Base-by-base conservation (phyloP, 768 basidiomycete species). In the Lactarius indigo region DNA sequence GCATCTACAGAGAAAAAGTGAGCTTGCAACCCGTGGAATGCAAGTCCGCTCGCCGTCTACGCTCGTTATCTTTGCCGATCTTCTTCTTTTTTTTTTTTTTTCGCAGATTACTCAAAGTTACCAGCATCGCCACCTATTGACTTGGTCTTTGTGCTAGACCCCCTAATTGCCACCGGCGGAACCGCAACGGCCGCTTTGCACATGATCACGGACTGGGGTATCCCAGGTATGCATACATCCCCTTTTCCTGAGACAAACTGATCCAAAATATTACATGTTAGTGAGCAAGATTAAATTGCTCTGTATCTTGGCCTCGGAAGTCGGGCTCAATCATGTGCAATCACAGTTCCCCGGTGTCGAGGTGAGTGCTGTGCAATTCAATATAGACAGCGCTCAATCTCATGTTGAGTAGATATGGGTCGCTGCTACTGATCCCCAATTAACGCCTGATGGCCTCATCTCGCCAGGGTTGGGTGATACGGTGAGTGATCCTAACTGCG, bases 401-500 rank as follows among this genome's bases (percentile, higher is more conserved):
- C 62, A 44, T 35, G 50, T 26, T 7, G 50, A 23, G 28, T 68
- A 96, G 94, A 88, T 96, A 50, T 96, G 91, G 90, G 88, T 86
- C 47, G 92, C 91, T 23, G 91, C 87, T 1, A 84, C 96, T 13
- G 95, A 97, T 73, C 77, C 87, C 7, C 74, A 81, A 0, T 75
- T 98, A 68, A 95, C 92, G 0, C 54, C 69, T 0, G 83, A 91
- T 20, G 96, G 96, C 8, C 80, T 94, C 69, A 90, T 98, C 66
- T 83, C 79, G n/a, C 96, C 96, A 12, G 96, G 96, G 23, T 82
- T 96, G 54, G 96, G 96, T 5, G 96, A 97, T 76, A 87, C 92
- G 30, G 93, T 92, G 73, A 74, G 90, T 82, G 37, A 26, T 35
- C 26, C 39, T 44, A 35, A 20, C 13, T 1, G 15, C 20, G 7